Base-by-base conservation (phyloP, 2,329 filamentous ascomycete species). In the Colletotrichum liaoningense region DNA sequence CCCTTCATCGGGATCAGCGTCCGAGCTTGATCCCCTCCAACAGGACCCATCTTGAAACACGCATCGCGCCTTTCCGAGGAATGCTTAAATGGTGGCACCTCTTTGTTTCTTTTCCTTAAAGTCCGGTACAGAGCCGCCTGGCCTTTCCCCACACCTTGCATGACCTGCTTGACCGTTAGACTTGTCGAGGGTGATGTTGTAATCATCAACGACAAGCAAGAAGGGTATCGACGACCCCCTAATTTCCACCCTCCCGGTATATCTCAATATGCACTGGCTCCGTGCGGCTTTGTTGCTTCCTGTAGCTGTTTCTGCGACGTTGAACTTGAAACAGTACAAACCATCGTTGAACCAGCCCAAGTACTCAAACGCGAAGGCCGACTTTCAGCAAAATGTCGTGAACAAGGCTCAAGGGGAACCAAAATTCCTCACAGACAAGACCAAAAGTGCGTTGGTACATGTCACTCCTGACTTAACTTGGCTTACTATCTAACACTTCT, bases 341-440 rank as follows among this genome's bases (percentile, higher is more conserved):
- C 56, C 71, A 6, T 65, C 33, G 14, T 24, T 57, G 56, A 55
- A 19, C 19, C 60, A 56, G 8, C 38, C 59, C n/a, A 19, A 49
- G 28, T 56, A 49, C 22, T 62, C 67, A 28, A 54, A 56, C 7
- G 55, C 35, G 9, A 49, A 26, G 52, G 62, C 46, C 22, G 55
- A 49, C 22, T 19, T 5, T 2, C 49, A 35, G 7, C 22, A 71
- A 7, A 16, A 35, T 46, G 46, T 49, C 8, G 19, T 35, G n/a
- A 65, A 12, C 49, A 71, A 63, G 42, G 57, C 35, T 1, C 35
- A 65, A 52, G 33, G 11, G 16, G 42, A 42, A 33, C 85, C 82
- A 79, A 80, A 81, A 22, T 74, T 72, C 1, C 63, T 74, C 38
- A 74, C 57, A 3, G 26, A 74, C n/a, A 63, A 73, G 55, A 74